Conservation (phyloP, 108 stramenopile genomes). For the Fragilariopsis cylindrus region DNA sequence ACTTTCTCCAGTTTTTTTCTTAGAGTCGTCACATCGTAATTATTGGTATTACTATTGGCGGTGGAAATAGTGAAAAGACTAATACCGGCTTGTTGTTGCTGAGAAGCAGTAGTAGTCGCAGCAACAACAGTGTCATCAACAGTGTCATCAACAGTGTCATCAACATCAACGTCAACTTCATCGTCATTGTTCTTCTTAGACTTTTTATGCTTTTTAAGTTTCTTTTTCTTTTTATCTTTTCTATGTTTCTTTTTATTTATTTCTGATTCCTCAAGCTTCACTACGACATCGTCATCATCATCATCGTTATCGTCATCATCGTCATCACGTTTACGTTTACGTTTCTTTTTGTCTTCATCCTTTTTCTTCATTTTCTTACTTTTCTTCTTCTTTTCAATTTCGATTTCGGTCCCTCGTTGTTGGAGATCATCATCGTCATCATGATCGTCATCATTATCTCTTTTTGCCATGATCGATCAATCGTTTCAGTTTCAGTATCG, state of each 20-base stretch:
- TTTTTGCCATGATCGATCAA: too few species aligned
- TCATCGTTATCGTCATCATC: too few species aligned
- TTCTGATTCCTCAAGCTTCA: background rate
- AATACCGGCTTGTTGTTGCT: background rate
- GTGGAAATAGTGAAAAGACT: too few species aligned
- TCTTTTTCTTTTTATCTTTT: constrained; percentile 27
- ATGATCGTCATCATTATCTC: too few species aligned
- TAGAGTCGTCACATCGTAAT: constrained; percentile 9
- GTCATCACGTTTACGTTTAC: background rate
- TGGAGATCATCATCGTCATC: too few species aligned
- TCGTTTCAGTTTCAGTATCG: too few species aligned
- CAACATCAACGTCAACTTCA: constrained; percentile 4
- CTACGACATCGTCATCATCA: background rate
- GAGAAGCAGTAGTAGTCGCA: background rate
- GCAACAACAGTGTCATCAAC: too few species aligned
- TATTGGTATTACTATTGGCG: background rate
- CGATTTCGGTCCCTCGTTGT: background rate
- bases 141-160: background rate
- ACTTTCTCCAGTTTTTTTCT: constrained; percentile 19
- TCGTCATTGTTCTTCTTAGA: background rate
- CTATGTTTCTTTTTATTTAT: constrained; percentile 12
- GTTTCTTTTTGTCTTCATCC: constrained; percentile 12
- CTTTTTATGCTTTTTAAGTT: background rate
- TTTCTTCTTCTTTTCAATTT: constrained; percentile 1
- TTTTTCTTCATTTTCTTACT: constrained; percentile 10